Evolutionary conservation across 2,329 filamentous ascomycete species (phyloP).

Genomic region (Hypoxylon rubiginosum): DNA sequence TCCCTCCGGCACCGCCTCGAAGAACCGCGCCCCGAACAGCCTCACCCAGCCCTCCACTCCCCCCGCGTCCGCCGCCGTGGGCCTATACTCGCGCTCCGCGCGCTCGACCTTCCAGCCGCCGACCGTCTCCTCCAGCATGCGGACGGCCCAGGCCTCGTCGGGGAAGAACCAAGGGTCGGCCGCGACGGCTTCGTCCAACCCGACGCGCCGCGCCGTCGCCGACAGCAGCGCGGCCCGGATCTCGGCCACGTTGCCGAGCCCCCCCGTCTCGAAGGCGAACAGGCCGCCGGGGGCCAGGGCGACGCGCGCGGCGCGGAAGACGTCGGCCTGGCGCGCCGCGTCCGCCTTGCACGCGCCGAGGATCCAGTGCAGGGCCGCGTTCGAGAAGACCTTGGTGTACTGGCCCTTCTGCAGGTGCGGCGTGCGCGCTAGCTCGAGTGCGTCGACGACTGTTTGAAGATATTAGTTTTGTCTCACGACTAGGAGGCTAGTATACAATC

Average conservation of each 20-base stretch:
- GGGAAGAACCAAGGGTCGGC: conserved; percentile 80
- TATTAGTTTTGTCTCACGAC: too few relatives aligned
- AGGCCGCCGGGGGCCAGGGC: conserved; percentile 67
- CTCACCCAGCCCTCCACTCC: conserved; percentile 76
- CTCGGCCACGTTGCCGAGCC: conserved; percentile 76
- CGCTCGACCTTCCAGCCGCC: conserved; percentile 65
- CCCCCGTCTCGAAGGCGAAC: conserved; percentile 80
- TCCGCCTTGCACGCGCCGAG: conserved; percentile 56
- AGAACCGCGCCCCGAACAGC: conserved; percentile 71
- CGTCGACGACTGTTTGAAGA: conserved; percentile 61
- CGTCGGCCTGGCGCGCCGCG: conserved; percentile 57
- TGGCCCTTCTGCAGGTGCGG: conserved; percentile 54
- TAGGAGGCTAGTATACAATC: background rate
- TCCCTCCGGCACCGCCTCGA: conserved; percentile 65
- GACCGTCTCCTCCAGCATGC: conserved; percentile 58
- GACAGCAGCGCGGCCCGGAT: conserved; percentile 70
- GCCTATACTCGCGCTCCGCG: conserved; percentile 74
- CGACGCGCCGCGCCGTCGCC: conserved; percentile 65
- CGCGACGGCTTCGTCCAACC: conserved; percentile 56
- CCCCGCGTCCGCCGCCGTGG: conserved; percentile 69
- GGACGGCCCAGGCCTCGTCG: conserved; percentile 69
- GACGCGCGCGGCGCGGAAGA: conserved; percentile 67
- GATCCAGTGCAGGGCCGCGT: conserved; percentile 77
- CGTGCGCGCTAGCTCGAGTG: conserved; percentile 55
- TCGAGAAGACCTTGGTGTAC: conserved; percentile 73